phyloP scores from a whole-genome alignment of 495 filamentous ascomycete genomes.

The Rhypophila decipiens region DNA sequence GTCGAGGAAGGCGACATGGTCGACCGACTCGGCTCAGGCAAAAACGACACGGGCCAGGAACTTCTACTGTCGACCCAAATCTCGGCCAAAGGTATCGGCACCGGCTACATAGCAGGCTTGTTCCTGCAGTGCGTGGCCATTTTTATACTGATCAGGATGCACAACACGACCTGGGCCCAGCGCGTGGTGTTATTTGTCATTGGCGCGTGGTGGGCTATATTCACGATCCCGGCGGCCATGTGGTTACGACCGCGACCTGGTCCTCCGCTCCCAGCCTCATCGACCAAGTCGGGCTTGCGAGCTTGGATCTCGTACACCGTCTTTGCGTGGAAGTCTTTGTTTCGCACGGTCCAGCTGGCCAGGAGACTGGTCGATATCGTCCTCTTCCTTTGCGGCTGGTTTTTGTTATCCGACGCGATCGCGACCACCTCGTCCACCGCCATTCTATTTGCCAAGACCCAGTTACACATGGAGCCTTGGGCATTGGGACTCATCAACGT shows the following conservation, averaged over 20 bases:
- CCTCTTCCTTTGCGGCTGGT: conserved; percentile 88
- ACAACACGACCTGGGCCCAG: conserved; percentile 70
- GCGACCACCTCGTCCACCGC: conserved; percentile 94
- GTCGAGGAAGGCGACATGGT: conserved; percentile 29
- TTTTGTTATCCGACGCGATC: conserved; percentile 87
- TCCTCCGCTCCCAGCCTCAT: conserved; percentile 56
- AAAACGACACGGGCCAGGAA: conserved; percentile 54
- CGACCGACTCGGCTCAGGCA: conserved; percentile 26
- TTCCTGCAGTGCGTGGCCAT: conserved; percentile 74
- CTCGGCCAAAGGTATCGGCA: conserved; percentile 83
- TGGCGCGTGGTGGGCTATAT: conserved; percentile 90
- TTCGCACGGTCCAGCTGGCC: conserved; percentile 70
- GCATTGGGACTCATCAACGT: conserved; percentile 91
- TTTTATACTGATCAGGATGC: conserved; percentile 57
- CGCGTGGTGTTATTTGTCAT: conserved; percentile 80
- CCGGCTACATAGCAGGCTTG: conserved; percentile 80
- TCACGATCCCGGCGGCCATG: conserved; percentile 81
- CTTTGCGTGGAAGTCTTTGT: conserved; percentile 81
- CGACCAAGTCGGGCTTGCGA: conserved; percentile 17
- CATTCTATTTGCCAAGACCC: conserved; percentile 90
- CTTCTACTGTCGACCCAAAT: conserved; percentile 75
- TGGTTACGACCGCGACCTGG: conserved; percentile 91
- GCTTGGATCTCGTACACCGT: conserved; percentile 56
- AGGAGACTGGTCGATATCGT: conserved; percentile 76
- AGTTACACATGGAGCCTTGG: conserved; percentile 80